phyloP scores from a whole-genome alignment of 2,329 filamentous ascomycete species.

The Fusarium annulatum region DNA sequence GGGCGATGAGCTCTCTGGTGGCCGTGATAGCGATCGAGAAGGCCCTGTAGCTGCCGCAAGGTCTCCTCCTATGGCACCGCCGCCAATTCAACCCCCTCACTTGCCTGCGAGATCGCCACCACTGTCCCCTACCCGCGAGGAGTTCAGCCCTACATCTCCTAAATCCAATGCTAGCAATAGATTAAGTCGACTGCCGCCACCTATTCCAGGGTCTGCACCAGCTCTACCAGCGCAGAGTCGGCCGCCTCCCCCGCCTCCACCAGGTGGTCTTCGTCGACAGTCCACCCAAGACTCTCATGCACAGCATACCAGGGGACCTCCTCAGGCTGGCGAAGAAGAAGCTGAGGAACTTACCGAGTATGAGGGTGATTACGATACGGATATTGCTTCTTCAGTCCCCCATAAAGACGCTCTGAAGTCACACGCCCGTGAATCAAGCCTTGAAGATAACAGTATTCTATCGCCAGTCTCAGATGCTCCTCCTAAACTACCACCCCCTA shows the following conservation, averaged over 20 bases:
- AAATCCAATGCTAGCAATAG: conserved; percentile 60
- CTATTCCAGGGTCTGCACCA: conserved; percentile 68
- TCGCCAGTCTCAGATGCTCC: conserved; percentile 62
- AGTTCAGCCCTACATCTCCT: conserved; percentile 57
- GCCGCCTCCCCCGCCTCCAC: conserved; percentile 75
- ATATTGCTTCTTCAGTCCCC: conserved; percentile 92
- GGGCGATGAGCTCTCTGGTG: conserved; percentile 82
- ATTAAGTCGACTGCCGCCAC: conserved; percentile 67
- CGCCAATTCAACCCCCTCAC: conserved; percentile 47
- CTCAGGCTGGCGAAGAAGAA: conserved; percentile 68
- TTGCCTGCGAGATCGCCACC: conserved; percentile 50
- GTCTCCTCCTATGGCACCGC: conserved; percentile 58
- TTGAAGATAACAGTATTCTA: conserved; percentile 75
- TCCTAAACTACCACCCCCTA: conserved; percentile 64
- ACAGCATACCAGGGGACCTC: conserved; percentile 55
- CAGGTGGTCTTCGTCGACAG: conserved; percentile 64
- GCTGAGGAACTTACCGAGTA: conserved; percentile 90
- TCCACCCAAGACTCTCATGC: conserved; percentile 67
- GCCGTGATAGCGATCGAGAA: conserved; percentile 56
- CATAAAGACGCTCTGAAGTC: conserved; percentile 93
- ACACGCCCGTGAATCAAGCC: conserved; percentile 79
- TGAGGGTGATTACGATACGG: conserved; percentile 97
- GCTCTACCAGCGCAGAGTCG: conserved; percentile 64
- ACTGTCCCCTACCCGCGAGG: conserved; percentile 48
- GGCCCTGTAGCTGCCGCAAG: conserved; percentile 38